Conservation (phyloP, 371 early-diverging fungal genomes). For the Mortierella sp. region DNA sequence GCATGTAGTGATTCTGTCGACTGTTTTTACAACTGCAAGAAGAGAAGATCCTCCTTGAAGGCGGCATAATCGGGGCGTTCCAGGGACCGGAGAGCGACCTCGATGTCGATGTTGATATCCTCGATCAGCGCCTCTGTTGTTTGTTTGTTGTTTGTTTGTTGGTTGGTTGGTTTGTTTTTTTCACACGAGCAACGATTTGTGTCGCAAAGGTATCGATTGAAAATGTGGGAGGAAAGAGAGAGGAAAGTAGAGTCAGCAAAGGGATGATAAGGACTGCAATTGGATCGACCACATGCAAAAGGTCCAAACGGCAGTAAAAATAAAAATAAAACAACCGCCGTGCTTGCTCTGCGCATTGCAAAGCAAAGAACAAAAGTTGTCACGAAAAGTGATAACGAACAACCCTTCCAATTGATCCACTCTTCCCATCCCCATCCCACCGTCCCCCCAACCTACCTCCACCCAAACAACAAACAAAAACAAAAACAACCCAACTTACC, state of each 20-base stretch:
- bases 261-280: not conserved
- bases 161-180: not conserved
- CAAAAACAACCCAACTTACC: slow-evolving; percentile 62
- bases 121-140: slow-evolving; percentile 85
- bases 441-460: not conserved
- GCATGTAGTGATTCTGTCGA: not conserved
- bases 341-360: not conserved
- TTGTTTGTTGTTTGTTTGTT: slow-evolving; percentile 41
- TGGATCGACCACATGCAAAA: not conserved
- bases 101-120: slow-evolving; percentile 94
- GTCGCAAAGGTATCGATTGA: not conserved
- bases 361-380: not conserved
- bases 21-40: slow-evolving; percentile 22
- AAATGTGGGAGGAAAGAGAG: not conserved
- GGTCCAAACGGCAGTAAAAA: not conserved
- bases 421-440: too few species aligned
- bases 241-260: not conserved
- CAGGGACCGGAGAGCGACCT: slow-evolving; percentile 81
- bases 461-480: not conserved
- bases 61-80: slow-evolving; percentile 65
- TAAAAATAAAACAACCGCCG: too few species aligned
- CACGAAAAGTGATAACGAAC: too few species aligned
- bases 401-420: too few species aligned
- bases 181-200: not conserved
- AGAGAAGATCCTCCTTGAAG: slow-evolving; percentile 51